These are phyloP conservation scores for Colletotrichum tanaceti DNA, from an alignment of 2,329 filamentous ascomycete species.

Conservation along the genomic window DNA sequence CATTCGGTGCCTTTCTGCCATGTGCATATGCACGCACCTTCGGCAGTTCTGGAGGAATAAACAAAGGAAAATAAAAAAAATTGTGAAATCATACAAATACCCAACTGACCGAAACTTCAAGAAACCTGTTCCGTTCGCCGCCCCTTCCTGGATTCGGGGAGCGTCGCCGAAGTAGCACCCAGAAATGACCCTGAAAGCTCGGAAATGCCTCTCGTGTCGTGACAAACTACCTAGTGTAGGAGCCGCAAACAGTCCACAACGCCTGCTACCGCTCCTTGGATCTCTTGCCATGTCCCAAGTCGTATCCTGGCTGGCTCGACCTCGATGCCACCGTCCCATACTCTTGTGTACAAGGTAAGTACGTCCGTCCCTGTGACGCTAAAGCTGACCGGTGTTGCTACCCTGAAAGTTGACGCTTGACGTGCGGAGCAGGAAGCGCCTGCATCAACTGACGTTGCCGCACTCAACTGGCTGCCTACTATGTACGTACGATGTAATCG, in stretches of 20 bases:
- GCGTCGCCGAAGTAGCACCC: background rate
- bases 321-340: no score
- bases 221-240: slow-evolving; percentile 9
- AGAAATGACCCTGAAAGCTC: background rate
- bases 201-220: background rate
- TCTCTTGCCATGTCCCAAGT: slow-evolving; percentile 9
- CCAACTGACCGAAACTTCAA: background rate
- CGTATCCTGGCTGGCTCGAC: background rate
- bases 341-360: no score
- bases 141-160: background rate
- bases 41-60: slow-evolving; percentile 18
- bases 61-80: rapidly evolving
- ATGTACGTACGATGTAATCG: no score
- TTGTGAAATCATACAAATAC: no score
- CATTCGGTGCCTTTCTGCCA: background rate
- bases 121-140: background rate
- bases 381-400: slow-evolving; percentile 33
- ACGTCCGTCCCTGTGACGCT: slow-evolving; percentile 13
- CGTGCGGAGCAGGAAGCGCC: slow-evolving; percentile 28
- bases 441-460: slow-evolving; percentile 33
- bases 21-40: background rate
- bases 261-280: background rate
- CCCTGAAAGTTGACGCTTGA: slow-evolving; percentile 35
- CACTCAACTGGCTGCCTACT: slow-evolving; percentile 4
- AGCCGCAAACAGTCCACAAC: slow-evolving; percentile 12